phyloP scores from a whole-genome alignment of 2,329 filamentous ascomycete genomes.

The Aphanocladium album region DNA sequence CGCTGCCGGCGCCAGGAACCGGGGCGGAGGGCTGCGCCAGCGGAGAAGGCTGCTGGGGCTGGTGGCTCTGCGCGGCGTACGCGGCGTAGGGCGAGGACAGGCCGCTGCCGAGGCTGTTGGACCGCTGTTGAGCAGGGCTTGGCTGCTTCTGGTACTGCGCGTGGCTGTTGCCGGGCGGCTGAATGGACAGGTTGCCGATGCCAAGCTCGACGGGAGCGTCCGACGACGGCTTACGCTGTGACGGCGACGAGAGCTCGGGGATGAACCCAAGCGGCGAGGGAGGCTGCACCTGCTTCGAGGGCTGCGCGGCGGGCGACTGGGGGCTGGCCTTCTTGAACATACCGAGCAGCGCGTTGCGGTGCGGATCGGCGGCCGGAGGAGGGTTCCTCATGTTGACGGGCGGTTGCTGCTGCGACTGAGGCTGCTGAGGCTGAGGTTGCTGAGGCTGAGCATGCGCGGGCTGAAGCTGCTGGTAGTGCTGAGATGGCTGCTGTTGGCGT shows the following conservation, averaged over 20 bases:
- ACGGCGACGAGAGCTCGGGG: constrained; percentile 5
- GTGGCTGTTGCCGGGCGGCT: constrained; percentile 25
- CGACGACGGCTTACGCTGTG: constrained; percentile 2
- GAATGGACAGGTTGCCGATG: constrained; percentile 24
- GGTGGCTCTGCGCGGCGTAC: neutral
- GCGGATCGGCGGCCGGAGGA: constrained; percentile 24
- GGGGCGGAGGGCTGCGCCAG: neutral
- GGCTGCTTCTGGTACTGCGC: constrained; percentile 26
- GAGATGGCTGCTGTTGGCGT: constrained; percentile 6
- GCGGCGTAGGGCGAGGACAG: neutral
- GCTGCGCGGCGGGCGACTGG: constrained; percentile 11
- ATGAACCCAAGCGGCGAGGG: constrained; percentile 6
- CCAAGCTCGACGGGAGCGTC: constrained; percentile 21
- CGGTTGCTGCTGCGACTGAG: neutral
- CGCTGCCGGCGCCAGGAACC: constrained; percentile 22
- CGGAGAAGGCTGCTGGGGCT: constrained; percentile 16
- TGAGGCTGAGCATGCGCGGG: neutral
- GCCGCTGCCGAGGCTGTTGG: neutral
- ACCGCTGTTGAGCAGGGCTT: neutral
- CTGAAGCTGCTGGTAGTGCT: constrained; percentile 3
- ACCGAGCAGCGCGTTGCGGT: constrained; percentile 45
- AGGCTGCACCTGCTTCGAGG: constrained; percentile 10
- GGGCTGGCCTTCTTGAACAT: constrained; percentile 46
- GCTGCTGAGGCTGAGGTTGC: constrained; percentile 4
- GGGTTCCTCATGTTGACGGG: constrained; percentile 18